Conservation (phyloP, 2,329 filamentous ascomycete genomes). For the Colletotrichum brevisporum region DNA sequence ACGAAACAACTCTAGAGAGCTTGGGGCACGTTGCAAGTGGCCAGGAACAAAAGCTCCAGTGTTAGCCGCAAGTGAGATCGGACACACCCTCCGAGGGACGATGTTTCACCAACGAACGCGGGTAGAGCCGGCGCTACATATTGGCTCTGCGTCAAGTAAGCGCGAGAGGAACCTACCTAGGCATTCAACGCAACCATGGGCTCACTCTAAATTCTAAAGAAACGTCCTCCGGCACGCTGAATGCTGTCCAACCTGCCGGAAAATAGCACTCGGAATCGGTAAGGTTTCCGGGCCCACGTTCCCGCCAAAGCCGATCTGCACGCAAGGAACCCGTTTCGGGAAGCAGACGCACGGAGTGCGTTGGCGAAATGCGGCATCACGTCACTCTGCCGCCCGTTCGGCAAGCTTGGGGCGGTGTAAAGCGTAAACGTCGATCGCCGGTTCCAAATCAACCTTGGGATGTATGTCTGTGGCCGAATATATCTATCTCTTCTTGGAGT, state of each 20-base stretch:
- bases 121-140: not conserved
- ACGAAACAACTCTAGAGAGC: too few relatives aligned
- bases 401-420: not conserved
- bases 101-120: not conserved
- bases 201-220: not conserved
- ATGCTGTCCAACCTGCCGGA: too few relatives aligned
- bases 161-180: not conserved
- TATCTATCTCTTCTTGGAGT: too few relatives aligned
- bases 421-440: not conserved
- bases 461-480: too few relatives aligned
- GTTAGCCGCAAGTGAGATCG: too few relatives aligned
- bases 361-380: conserved; percentile 19
- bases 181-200: not conserved
- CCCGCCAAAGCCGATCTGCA: not conserved
- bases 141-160: not conserved
- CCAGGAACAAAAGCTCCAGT: too few relatives aligned
- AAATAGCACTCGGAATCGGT: too few relatives aligned
- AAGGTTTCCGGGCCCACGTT: too few relatives aligned
- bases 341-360: not conserved
- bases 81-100: too few relatives aligned
- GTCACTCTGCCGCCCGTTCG: not conserved
- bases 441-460: not conserved
- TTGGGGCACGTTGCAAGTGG: too few relatives aligned
- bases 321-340: not conserved
- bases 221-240: not conserved